These are phyloP conservation scores for Termitomyces titanicus DNA, from an alignment of 768 basidiomycete species.

Conservation along the genomic window DNA sequence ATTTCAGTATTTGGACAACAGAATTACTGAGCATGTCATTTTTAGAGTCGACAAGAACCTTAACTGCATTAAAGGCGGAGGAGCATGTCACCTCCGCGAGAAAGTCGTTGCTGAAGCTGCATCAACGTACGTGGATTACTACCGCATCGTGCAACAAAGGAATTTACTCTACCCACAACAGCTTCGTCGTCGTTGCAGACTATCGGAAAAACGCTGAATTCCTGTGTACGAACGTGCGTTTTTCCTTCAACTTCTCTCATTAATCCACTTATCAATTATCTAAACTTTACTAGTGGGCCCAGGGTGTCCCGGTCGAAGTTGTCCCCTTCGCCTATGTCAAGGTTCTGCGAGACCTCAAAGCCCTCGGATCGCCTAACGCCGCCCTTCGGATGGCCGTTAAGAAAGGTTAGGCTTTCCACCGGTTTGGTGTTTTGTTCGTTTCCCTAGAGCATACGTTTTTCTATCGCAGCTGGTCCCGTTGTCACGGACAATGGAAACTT, in stretches of 20 bases:
- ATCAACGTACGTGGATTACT: constrained; percentile 50
- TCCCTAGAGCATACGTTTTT: not conserved
- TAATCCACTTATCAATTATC: not conserved
- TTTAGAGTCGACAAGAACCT: constrained; percentile 77
- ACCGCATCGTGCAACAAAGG: not conserved
- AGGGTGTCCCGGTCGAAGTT: constrained; percentile 95
- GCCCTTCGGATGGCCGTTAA: constrained; percentile 90
- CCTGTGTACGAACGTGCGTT: constrained; percentile 77
- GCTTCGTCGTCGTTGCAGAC: constrained; percentile 91
- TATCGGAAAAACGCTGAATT: constrained; percentile 87
- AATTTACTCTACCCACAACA: constrained; percentile 21
- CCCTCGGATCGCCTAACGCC: constrained; percentile 64
- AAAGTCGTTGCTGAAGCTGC: constrained; percentile 98
- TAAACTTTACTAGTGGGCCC: constrained; percentile 55
- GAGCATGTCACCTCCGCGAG: constrained; percentile 94
- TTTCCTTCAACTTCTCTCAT: not conserved
- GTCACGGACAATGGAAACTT: constrained; percentile 98
- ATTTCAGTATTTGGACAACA: not conserved
- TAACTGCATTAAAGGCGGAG: constrained; percentile 96
- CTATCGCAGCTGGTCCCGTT: constrained; percentile 76
- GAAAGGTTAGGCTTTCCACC: constrained; percentile 40
- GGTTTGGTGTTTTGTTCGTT: not conserved
- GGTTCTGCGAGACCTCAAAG: constrained; percentile 67
- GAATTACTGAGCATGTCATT: not conserved
- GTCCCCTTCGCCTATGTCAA: constrained; percentile 94